Conservation (phyloP, 768 basidiomycete species). For the Mycena rebaudengoi region DNA sequence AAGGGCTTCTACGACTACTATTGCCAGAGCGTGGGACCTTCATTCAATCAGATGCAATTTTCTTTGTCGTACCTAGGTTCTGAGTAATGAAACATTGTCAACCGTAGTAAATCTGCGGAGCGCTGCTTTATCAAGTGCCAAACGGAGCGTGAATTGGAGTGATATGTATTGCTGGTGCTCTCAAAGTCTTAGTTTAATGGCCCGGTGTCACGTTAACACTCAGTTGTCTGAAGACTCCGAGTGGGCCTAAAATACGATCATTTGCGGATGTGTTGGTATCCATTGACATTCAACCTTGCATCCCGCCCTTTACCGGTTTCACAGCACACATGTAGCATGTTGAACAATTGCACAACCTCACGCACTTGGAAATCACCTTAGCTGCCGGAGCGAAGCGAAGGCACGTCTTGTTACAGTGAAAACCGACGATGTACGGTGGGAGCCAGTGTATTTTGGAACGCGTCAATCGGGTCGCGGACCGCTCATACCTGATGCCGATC, state of each 20-base stretch:
- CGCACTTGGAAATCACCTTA: not conserved
- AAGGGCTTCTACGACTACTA: not conserved
- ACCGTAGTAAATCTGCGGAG: not conserved
- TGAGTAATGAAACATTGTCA: not conserved
- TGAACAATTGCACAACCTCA: not conserved
- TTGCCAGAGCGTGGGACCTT: not conserved
- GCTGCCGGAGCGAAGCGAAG: not conserved
- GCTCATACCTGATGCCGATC: too few relatives aligned
- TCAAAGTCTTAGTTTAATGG: not conserved
- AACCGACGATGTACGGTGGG: too few relatives aligned
- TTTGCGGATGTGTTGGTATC: not conserved
- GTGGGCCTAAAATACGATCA: not conserved
- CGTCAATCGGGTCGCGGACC: too few relatives aligned
- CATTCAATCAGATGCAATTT: not conserved
- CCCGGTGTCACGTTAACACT: not conserved
- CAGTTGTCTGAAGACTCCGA: not conserved
- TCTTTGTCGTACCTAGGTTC: not conserved
- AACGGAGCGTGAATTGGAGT: not conserved
- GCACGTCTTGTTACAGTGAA: not conserved
- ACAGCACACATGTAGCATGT: not conserved
- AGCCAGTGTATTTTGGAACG: too few relatives aligned
- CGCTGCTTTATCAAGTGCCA: not conserved
- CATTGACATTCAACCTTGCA: not conserved
- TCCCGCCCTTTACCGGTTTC: not conserved
- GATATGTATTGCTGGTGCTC: not conserved